Conservation (phyloP, 176 grass and related monocot genomes). For the Oryza coarctata region DNA sequence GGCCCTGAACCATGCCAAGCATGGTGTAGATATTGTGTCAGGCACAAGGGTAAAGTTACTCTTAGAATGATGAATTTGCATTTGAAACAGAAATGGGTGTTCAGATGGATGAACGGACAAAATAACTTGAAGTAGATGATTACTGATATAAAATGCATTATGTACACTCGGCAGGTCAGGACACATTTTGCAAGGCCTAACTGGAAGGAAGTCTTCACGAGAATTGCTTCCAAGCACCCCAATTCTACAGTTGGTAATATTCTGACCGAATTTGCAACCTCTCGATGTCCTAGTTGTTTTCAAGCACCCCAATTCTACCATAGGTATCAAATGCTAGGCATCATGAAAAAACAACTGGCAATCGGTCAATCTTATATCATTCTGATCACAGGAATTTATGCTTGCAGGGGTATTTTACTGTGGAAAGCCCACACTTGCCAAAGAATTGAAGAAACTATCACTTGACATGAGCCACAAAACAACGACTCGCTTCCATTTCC, state of each 20-base stretch:
- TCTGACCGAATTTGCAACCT: neutral
- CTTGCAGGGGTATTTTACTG: constrained; percentile 74
- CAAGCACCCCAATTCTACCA: neutral
- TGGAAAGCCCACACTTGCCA: constrained; percentile 58
- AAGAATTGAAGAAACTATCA: constrained; percentile 67
- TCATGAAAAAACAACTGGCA: neutral
- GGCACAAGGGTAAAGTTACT: constrained; percentile 65
- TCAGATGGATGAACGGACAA: neutral
- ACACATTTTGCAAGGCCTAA: constrained; percentile 92
- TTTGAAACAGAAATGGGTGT: neutral
- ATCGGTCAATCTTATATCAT: neutral
- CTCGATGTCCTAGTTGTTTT: neutral
- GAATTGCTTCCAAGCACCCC: constrained; percentile 64
- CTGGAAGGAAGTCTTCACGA: constrained; percentile 75
- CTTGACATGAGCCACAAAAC: constrained; percentile 68
- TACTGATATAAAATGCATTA: neutral
- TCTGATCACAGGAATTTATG: constrained; percentile 27
- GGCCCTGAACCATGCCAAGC: constrained; percentile 81
- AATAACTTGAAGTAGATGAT: neutral
- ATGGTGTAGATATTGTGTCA: constrained; percentile 79
- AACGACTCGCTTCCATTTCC: constrained; percentile 61
- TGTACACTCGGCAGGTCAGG: constrained; percentile 48
- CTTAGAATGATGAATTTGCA: neutral
- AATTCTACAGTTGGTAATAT: constrained; percentile 69
- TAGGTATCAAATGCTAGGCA: constrained; percentile 3